A percentile compares a stretch with the other conserved stretches of the same genome.
Evolutionary conservation across 768 basidiomycete genomes (phyloP).

Genomic region (Pisolithus marmoratus): DNA sequence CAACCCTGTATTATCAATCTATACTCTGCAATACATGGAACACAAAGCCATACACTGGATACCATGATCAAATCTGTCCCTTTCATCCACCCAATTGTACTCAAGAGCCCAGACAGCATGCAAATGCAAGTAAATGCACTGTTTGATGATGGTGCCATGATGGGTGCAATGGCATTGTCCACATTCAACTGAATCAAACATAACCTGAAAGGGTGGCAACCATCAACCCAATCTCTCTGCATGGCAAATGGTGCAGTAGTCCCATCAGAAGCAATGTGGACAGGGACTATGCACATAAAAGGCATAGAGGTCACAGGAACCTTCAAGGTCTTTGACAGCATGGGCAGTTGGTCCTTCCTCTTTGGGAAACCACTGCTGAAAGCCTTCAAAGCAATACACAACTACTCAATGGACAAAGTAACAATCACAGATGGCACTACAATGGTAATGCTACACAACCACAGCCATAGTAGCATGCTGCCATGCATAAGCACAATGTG

Average conservation of each 20-base stretch:
- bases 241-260: slow-evolving; percentile 28
- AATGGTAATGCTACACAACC: neutral
- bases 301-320: neutral
- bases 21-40: neutral
- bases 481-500: neutral
- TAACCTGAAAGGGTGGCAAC: neutral
- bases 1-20: neutral
- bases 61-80: neutral
- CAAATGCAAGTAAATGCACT: neutral
- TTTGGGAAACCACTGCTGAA: slow-evolving; percentile 25
- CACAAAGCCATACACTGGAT: neutral
- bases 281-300: neutral
- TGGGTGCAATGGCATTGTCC: neutral
- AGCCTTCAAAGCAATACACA: slow-evolving; percentile 17
- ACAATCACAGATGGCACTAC: neutral
- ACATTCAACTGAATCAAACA: neutral
- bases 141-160: neutral
- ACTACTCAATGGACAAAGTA: slow-evolving; percentile 15
- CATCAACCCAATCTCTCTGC: slow-evolving; percentile 7
- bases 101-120: neutral
- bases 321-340: slow-evolving; percentile 12
- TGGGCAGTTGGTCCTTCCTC: slow-evolving; percentile 21
- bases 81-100: neutral
- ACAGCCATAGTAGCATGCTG: neutral
- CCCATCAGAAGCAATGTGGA: slow-evolving; percentile 6